Conservation (phyloP, 148 eudicot species). For the Rhododendron molle region DNA sequence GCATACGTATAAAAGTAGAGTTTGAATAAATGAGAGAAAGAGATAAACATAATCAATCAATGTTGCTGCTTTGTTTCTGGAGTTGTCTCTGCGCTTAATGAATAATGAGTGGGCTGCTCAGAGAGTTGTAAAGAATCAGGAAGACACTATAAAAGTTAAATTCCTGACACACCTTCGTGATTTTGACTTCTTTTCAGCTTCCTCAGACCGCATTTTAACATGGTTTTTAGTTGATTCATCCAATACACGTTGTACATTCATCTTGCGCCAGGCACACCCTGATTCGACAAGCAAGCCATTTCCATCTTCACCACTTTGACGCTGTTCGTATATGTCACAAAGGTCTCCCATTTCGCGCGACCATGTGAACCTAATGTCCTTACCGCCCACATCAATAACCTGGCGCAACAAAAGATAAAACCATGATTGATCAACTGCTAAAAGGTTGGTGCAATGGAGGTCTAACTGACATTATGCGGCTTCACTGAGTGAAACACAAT, state of each 20-base stretch:
- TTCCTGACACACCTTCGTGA: slow-evolving; percentile 66
- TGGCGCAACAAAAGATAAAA: slow-evolving; percentile 22
- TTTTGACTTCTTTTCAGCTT: slow-evolving; percentile 62
- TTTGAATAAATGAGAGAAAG: not conserved
- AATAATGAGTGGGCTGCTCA: not conserved
- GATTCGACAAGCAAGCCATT: slow-evolving; percentile 91
- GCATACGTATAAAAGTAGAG: not conserved
- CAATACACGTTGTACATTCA: slow-evolving; percentile 78
- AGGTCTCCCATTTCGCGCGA: slow-evolving; percentile 63
- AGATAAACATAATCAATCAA: not conserved
- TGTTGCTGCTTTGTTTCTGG: not conserved
- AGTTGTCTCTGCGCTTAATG: not conserved
- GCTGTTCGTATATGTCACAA: slow-evolving; percentile 93
- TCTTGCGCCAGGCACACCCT: slow-evolving; percentile 87
- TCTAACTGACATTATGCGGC: not conserved
- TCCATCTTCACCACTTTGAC: slow-evolving; percentile 77
- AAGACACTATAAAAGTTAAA: not conserved
- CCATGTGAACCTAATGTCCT: slow-evolving; percentile 86
- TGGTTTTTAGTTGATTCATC: slow-evolving; percentile 90
- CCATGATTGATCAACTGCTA: not conserved
- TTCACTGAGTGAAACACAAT: not conserved
- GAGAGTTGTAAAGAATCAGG: not conserved
- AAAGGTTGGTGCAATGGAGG: not conserved
- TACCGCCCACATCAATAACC: slow-evolving; percentile 92
- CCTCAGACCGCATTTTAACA: slow-evolving; percentile 84